phyloP scores from a whole-genome alignment of 176 grass and related monocot genomes.

The Oryza glumipatula region DNA sequence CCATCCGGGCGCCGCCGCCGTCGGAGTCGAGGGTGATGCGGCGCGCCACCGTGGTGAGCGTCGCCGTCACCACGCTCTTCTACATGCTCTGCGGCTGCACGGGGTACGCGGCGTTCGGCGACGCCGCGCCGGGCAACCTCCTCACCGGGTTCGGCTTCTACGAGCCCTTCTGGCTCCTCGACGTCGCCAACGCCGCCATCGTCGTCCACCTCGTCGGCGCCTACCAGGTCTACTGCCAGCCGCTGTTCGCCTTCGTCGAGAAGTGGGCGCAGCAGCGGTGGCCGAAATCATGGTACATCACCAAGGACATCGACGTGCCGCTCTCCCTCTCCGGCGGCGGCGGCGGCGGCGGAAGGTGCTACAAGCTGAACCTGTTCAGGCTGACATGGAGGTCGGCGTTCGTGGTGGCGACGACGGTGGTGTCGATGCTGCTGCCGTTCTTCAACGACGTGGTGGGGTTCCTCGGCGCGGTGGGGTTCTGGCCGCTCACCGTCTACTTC shows the following conservation, averaged over 20 bases:
- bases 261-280: conserved; percentile 74
- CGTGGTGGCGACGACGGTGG: conserved; percentile 73
- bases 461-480: conserved; percentile 74
- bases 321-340: background rate
- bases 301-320: conserved; percentile 57
- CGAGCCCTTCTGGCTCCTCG: conserved; percentile 77
- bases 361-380: conserved; percentile 76
- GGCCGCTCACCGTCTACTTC: conserved; percentile 81
- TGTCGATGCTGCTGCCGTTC: conserved; percentile 95
- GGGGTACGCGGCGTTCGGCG: conserved; percentile 69
- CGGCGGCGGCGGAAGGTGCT: conserved; percentile 16
- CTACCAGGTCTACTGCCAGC: conserved; percentile 92
- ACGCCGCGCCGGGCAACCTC: conserved; percentile 56
- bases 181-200: conserved; percentile 71
- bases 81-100: conserved; percentile 72
- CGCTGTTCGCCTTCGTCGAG: conserved; percentile 91
- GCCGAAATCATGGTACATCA: conserved; percentile 60
- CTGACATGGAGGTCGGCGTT: conserved; percentile 81
- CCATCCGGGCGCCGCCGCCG: conserved; percentile 55
- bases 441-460: conserved; percentile 95
- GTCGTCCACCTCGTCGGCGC: conserved; percentile 74
- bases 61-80: conserved; percentile 62
- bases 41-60: conserved; percentile 56
- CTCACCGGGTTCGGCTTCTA: conserved; percentile 77
- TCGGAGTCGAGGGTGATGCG: conserved; percentile 70